Evolutionary conservation across 257 asterid species (phyloP).

Genomic region (Solanum pimpinellifolium): DNA sequence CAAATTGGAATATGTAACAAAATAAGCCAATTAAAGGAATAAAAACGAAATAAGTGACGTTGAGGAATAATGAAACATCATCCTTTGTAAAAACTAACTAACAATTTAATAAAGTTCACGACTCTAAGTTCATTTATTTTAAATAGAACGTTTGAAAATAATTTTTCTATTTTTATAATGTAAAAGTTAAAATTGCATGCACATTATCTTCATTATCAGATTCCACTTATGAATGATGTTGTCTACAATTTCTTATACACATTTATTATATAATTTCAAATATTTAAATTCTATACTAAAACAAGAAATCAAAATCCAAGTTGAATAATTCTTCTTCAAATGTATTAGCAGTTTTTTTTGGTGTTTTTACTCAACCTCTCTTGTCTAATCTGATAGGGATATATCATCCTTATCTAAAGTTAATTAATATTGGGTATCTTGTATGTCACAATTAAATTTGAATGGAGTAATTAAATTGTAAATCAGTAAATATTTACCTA

Average conservation of each 20-base stretch:
- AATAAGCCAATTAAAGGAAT: not conserved
- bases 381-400: not conserved
- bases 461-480: not conserved
- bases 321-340: not conserved
- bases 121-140: not conserved
- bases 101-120: not conserved
- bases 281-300: not conserved
- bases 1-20: not conserved
- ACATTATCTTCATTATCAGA: not conserved
- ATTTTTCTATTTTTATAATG: accelerated
- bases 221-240: not conserved
- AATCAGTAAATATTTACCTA: not conserved
- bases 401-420: not conserved
- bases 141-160: accelerated
- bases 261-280: not conserved
- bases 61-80: not conserved
- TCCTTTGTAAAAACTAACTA: not conserved
- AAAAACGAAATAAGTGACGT: not conserved
- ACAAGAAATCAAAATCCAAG: not conserved
- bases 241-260: not conserved
- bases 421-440: not conserved
- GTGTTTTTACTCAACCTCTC: not conserved
- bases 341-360: not conserved
- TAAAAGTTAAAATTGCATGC: not conserved
- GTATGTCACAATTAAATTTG: not conserved